phyloP scores from a whole-genome alignment of 768 basidiomycete genomes.

The Postia placenta region DNA sequence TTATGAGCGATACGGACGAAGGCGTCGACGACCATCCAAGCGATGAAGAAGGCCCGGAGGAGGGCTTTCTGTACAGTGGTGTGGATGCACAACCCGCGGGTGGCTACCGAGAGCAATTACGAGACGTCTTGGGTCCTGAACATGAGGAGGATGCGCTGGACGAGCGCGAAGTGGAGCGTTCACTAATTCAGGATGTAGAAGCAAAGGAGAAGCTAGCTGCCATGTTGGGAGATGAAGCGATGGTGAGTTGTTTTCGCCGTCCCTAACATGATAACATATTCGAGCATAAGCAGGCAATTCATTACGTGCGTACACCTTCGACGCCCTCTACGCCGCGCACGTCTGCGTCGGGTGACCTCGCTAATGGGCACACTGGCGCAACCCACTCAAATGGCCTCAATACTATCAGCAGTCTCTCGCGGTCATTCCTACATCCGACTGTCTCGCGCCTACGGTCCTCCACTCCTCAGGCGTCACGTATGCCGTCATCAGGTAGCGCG shows the following conservation, averaged over 20 bases:
- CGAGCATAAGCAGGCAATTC: constrained; percentile 24
- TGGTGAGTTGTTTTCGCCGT: constrained; percentile 27
- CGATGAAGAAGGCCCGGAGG: constrained; percentile 39
- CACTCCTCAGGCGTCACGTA: constrained; percentile 41
- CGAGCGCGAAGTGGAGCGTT: constrained; percentile 39
- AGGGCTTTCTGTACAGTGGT: constrained; percentile 69
- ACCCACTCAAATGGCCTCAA: not conserved
- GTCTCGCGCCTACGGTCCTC: constrained; percentile 77
- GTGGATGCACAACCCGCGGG: constrained; percentile 46
- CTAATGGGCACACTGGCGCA: too few species aligned
- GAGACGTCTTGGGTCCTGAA: constrained; percentile 67
- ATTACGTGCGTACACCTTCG: not conserved
- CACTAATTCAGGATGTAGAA: constrained; percentile 35
- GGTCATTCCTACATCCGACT: constrained; percentile 65
- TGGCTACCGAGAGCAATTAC: constrained; percentile 62
- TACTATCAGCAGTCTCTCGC: constrained; percentile 30
- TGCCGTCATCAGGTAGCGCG: constrained; percentile 34
- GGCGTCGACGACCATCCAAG: constrained; percentile 14
- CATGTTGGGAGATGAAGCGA: constrained; percentile 21
- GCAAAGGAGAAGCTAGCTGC: constrained; percentile 27
- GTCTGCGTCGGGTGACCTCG: constrained; percentile 22
- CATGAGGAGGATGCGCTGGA: constrained; percentile 44
- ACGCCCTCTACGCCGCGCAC: constrained; percentile 9
- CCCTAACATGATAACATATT: constrained; percentile 14
- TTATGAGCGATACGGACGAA: constrained; percentile 40